Conservation (phyloP, 2,329 filamentous ascomycete genomes). For the Talaromyces amestolkiae region DNA sequence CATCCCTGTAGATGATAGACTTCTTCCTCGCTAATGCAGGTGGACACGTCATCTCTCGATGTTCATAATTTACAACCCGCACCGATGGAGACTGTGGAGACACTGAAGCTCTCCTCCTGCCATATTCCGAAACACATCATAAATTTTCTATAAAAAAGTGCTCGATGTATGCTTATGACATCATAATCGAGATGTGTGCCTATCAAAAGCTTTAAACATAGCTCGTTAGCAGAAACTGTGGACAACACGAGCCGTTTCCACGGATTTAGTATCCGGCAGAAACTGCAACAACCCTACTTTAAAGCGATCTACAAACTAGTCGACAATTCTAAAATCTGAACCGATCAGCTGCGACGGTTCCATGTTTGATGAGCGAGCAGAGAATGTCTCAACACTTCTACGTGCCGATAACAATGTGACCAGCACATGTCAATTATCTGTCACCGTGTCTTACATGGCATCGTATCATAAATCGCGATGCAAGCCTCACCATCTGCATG, state of each 20-base stretch:
- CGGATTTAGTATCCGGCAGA: conserved; percentile 5
- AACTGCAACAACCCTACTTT: neutral
- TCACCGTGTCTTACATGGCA: neutral
- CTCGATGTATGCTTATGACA: neutral
- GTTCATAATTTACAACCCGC: neutral
- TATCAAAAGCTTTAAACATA: neutral
- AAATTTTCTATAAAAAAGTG: neutral
- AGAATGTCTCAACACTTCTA: neutral
- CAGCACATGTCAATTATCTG: neutral
- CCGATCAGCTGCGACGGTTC: neutral
- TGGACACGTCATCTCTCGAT: neutral
- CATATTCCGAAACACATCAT: neutral
- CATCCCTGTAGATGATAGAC: neutral
- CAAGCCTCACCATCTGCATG: conserved; percentile 16
- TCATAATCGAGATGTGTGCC: neutral
- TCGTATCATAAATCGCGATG: neutral
- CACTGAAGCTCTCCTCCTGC: neutral
- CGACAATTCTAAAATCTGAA: neutral
- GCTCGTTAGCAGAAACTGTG: neutral
- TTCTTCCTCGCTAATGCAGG: neutral
- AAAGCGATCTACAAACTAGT: neutral
- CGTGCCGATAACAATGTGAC: neutral
- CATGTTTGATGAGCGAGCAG: neutral
- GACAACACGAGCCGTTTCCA: neutral
- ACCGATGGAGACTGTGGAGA: neutral